phyloP scores from a whole-genome alignment of 768 basidiomycete genomes.

The Tulasnella sp. region DNA sequence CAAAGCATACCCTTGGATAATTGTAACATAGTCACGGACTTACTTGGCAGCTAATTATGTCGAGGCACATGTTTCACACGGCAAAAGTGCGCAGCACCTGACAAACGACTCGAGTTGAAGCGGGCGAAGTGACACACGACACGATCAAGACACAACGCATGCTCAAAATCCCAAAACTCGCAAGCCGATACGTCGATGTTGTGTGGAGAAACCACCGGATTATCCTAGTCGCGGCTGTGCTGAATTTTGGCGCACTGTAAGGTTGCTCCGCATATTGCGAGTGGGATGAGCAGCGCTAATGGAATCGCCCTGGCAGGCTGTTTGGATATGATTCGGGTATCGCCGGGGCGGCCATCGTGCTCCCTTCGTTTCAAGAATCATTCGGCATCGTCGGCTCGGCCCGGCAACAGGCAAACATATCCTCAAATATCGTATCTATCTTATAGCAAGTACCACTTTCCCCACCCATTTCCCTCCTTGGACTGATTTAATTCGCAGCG shows the following conservation, averaged over 20 bases:
- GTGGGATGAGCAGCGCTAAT: not conserved
- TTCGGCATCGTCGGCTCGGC: constrained; percentile 3
- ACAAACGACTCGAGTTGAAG: too few species aligned
- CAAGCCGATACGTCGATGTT: too few species aligned
- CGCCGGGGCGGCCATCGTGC: constrained; percentile 10
- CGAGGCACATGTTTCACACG: too few species aligned
- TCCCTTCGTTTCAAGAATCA: constrained; percentile 10
- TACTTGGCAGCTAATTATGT: too few species aligned
- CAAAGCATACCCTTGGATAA: constrained; percentile 4
- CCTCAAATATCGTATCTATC: constrained; percentile 13
- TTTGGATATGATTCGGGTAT: constrained; percentile 15
- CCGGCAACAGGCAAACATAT: not conserved
- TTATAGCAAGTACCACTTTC: not conserved
- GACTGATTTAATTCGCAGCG: not conserved
- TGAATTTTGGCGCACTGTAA: constrained; percentile 14
- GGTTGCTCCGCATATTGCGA: not conserved
- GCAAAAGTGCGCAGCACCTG: too few species aligned
- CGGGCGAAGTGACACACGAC: too few species aligned
- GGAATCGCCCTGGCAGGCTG: not conserved
- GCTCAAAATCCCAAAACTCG: too few species aligned
- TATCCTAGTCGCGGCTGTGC: not conserved
- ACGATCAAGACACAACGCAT: too few species aligned
- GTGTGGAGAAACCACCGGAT: constrained; percentile 11
- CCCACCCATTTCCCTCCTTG: not conserved
- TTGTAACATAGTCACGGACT: not conserved